Base-by-base conservation (phyloP, 192 early-diverging fungal genomes). In the Gorgonomyces haynaldii region DNA sequence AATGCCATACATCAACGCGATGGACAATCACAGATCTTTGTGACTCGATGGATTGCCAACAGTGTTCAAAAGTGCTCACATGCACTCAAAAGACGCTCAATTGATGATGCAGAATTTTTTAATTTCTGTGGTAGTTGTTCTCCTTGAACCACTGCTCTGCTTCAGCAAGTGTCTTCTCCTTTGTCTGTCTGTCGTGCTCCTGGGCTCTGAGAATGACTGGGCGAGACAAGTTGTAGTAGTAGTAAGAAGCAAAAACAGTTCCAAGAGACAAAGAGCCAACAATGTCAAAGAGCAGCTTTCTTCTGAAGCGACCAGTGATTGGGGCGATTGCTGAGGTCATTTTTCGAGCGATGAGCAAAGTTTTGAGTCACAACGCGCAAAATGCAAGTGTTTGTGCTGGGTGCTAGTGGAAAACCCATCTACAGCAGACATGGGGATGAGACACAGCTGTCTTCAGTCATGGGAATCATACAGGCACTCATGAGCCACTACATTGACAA, bases 371-470 rank as follows among this genome's bases (percentile, higher is more conserved):
- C n/a, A n/a, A n/a, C n/a, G n/a, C 78, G 79, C 32, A 65, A 69
- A 26, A 88, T 87, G 47, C 90, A 98, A 52, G 91, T 91, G 50
- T 86, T 98, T 52, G 82, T 98, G 6, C 71, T 98, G 10, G 86
- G 84, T 66, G 84, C 76, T 52, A 85, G 89, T 3, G 94, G 94
- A 15, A 98, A 98, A 61, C 91, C 94, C 10, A 84, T 98, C 6
- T 98, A 89, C 67, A 81, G 81, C 28, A 70, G 77, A 55, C 85
- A 96, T 60, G 94, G 94, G 12, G 81, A 88, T 52, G 94, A 98
- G 57, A 65, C 87, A 15, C 71, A 86, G 50, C 77, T 93, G 47
- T 81, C 91, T 10, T 73, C 76, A 19, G 65, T 89, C 32, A 91
- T 88, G 82, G 90, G 89, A 28, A 73, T 94, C 1, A 76, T 91